Conservation (phyloP, 108 stramenopile species). For the Cylindrotheca fusiformis region DNA sequence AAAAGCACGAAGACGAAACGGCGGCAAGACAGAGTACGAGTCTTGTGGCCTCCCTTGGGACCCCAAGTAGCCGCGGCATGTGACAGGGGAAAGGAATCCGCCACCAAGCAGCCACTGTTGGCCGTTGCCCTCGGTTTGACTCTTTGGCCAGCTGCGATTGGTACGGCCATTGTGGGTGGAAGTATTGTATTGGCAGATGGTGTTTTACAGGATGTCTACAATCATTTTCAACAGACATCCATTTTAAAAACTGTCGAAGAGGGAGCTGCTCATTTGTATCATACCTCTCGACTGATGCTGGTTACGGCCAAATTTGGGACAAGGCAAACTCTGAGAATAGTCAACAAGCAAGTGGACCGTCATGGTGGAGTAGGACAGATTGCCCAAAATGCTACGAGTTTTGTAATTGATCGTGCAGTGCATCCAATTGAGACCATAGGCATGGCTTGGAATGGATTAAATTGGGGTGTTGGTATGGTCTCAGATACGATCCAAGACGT, state of each 20-base stretch:
- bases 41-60: slow-evolving; percentile 80
- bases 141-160: slow-evolving; percentile 66
- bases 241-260: slow-evolving; percentile 51
- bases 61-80: slow-evolving; percentile 49
- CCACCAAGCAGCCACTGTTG: slow-evolving; percentile 51
- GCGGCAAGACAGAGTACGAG: slow-evolving; percentile 42
- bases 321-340: slow-evolving; percentile 59
- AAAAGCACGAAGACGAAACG: background rate
- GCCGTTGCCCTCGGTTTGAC: slow-evolving; percentile 65
- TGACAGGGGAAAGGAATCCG: slow-evolving; percentile 48
- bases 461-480: slow-evolving; percentile 51
- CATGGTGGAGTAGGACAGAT: slow-evolving; percentile 69
- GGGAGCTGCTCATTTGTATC: slow-evolving; percentile 61
- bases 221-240: slow-evolving; percentile 51
- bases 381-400: slow-evolving; percentile 44
- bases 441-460: slow-evolving; percentile 58
- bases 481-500: slow-evolving; percentile 22
- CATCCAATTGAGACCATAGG: slow-evolving; percentile 76
- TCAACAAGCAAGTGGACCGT: slow-evolving; percentile 59
- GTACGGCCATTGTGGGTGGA: slow-evolving; percentile 57
- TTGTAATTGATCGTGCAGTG: slow-evolving; percentile 52
- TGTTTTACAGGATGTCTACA: slow-evolving; percentile 62
- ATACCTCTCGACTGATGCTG: slow-evolving; percentile 52
- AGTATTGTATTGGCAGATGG: slow-evolving; percentile 60
- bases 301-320: slow-evolving; percentile 48